Evolutionary conservation across 1,284 basidiomycete species (phyloP).

Genomic region (Psilocybe mexicana): DNA sequence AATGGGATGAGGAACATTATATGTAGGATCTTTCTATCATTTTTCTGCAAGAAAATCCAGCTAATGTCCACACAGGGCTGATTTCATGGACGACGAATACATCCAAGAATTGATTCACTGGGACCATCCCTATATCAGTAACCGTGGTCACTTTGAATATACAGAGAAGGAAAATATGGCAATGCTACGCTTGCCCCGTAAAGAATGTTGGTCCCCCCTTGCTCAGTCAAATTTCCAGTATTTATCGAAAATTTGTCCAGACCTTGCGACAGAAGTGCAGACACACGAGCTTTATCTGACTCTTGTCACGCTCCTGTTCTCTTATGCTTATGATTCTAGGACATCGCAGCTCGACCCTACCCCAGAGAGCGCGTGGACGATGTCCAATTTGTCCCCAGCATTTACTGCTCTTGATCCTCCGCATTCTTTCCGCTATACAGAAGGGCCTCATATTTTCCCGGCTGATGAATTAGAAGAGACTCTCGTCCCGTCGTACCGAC

Average conservation of each 20-base stretch:
- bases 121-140: slow-evolving; percentile 50
- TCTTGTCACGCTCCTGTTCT: slow-evolving; percentile 68
- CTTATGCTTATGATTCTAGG: slow-evolving; percentile 74
- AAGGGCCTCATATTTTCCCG: slow-evolving; percentile 39
- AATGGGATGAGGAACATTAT: slow-evolving; percentile 82
- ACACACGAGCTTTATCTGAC: slow-evolving; percentile 65
- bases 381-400: slow-evolving; percentile 65
- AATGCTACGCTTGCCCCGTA: slow-evolving; percentile 71
- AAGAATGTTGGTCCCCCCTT: slow-evolving; percentile 61
- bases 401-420: slow-evolving; percentile 78
- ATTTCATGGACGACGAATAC: slow-evolving; percentile 72
- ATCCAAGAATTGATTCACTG: slow-evolving; percentile 69
- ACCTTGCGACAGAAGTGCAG: slow-evolving; percentile 56
- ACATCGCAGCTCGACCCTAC: slow-evolving; percentile 75
- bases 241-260: slow-evolving; percentile 36
- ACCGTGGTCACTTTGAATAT: slow-evolving; percentile 46
- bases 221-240: not conserved
- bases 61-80: slow-evolving; percentile 53
- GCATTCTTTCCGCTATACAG: slow-evolving; percentile 18
- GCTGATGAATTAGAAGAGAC: slow-evolving; percentile 48
- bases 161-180: slow-evolving; percentile 68
- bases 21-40: slow-evolving; percentile 48
- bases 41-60: not conserved
- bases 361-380: slow-evolving; percentile 82
- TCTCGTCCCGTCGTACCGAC: slow-evolving; percentile 66